A percentile compares a stretch with the other conserved stretches of the same genome.
Conservation (phyloP, 306 rosid genomes). For the Acacia confusa region DNA sequence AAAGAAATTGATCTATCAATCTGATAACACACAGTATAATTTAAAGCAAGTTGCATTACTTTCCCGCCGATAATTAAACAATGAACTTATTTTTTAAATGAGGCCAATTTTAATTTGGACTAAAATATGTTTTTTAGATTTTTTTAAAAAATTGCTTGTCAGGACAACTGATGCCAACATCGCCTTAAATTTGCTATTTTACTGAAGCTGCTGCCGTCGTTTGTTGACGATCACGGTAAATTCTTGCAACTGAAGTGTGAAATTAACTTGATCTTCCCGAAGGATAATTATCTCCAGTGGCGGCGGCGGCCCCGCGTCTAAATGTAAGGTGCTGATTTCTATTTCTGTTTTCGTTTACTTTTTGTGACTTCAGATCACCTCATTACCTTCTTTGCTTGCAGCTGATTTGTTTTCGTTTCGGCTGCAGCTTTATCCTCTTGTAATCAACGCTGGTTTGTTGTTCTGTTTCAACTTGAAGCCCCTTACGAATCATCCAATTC, state of each 20-base stretch:
- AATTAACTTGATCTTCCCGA: neutral
- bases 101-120: too few relatives aligned
- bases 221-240: neutral
- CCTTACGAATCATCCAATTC: neutral
- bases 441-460: neutral
- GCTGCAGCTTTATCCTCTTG: neutral
- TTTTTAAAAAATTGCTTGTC: too few relatives aligned
- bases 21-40: too few relatives aligned
- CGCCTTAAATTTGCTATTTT: too few relatives aligned
- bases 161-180: too few relatives aligned
- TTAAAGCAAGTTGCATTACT: too few relatives aligned
- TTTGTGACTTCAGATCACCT: neutral
- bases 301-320: neutral
- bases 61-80: too few relatives aligned
- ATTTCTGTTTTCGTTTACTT: neutral
- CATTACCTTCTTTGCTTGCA: too few relatives aligned
- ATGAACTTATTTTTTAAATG: too few relatives aligned
- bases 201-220: too few relatives aligned
- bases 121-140: too few relatives aligned
- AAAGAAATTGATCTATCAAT: too few relatives aligned
- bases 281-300: neutral
- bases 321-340: neutral
- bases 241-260: neutral
- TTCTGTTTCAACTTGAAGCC: neutral
- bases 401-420: neutral